A percentile compares a stretch with the other conserved stretches of the same genome.
Evolutionary conservation across 2,329 filamentous ascomycete genomes (phyloP).

Genomic region (Pseudogymnoascus verrucosus): DNA sequence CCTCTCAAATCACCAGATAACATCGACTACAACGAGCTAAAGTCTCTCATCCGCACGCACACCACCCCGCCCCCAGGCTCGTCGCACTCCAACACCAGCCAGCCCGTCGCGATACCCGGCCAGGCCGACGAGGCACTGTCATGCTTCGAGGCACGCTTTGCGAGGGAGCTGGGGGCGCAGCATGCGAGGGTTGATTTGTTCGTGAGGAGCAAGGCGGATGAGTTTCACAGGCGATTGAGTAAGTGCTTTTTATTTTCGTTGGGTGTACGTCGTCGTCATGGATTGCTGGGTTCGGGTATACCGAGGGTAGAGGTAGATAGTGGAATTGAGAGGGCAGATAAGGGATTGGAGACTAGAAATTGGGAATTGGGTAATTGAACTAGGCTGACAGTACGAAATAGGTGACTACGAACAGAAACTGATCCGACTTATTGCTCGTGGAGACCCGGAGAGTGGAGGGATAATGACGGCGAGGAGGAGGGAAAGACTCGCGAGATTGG

Average conservation of each 20-base stretch:
- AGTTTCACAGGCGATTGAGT: slow-evolving; percentile 58
- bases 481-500: neutral
- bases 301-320: neutral
- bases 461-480: neutral
- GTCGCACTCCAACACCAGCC: slow-evolving; percentile 26
- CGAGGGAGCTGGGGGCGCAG: slow-evolving; percentile 61
- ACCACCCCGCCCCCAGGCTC: slow-evolving; percentile 61
- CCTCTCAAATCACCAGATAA: slow-evolving; percentile 51
- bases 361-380: neutral
- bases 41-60: slow-evolving; percentile 73
- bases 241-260: neutral
- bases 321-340: neutral
- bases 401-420: slow-evolving; percentile 46
- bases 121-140: slow-evolving; percentile 50
- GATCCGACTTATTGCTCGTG: slow-evolving; percentile 26
- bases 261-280: neutral
- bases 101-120: slow-evolving; percentile 67
- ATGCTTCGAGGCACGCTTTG: slow-evolving; percentile 66
- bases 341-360: neutral
- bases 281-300: neutral
- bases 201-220: slow-evolving; percentile 70
- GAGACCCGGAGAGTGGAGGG: neutral
- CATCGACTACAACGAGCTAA: slow-evolving; percentile 82
- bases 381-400: slow-evolving; percentile 24
- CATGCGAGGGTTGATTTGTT: slow-evolving; percentile 74